Base-by-base conservation (phyloP, 805 yeast species). In the Metschnikowia dekortorum region DNA sequence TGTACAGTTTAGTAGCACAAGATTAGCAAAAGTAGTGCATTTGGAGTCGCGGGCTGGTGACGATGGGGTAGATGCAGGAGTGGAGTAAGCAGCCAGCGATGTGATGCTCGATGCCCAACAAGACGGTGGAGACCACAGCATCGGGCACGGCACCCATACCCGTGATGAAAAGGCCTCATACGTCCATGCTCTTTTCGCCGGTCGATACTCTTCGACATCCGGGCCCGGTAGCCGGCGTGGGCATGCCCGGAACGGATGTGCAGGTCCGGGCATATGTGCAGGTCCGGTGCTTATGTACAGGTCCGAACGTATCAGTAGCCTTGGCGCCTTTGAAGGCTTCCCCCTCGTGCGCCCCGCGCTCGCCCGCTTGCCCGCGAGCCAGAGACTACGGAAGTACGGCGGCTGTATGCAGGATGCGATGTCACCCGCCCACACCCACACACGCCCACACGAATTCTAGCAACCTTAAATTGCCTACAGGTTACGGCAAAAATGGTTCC, bases 61-160 rank as follows among this genome's bases (percentile, higher is more conserved):
- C 31, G 18, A 22, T 42, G 33, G 38, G 45, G 29, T 9, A 32
- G 38, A 31, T 42, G 45, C 45, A 42, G 45, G 45, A 42, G 30
- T 32, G 30, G 45, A 33, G 31, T n/a, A 33, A 13, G 36, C 16
- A 9, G 6, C n/a, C n/a, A 5, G n/a, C 22, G 22, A 22, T 22
- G 22, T 22, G 22, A 22, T 22, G 22, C 22, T 22, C 5, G 22
- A 32, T 8, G n/a, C 34, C 34, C 34, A 32, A 32, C 34, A 22
- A 3, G 22, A 4, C 22, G 22, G 22, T 4, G 22, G 3, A 22
- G 22, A 4, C 22, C 22, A 22, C 22, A 22, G 22, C 4, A 22
- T 22, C 22, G 5, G 22, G 22, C 22, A 22, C 22, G 4, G 22
- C 22, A 22, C 5, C 22, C 4, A 4, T 22, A 22, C 22, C 22